These are phyloP conservation scores for Lasiodiplodia sp. DNA, from an alignment of 2,329 filamentous ascomycete species.

Conservation along the genomic window DNA sequence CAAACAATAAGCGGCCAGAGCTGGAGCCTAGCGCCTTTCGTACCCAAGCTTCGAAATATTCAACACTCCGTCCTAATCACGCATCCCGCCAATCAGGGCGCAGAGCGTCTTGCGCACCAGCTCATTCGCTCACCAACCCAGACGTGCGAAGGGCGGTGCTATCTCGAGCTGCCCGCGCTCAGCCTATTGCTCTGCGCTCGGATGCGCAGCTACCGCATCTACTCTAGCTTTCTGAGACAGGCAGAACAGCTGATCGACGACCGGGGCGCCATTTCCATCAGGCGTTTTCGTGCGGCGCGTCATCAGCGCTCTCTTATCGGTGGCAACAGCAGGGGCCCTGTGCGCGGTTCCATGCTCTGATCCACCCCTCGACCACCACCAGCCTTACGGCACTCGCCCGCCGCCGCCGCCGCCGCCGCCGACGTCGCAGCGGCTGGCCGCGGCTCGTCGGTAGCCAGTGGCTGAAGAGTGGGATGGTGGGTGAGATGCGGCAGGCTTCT, in stretches of 20 bases:
- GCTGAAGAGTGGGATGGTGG: conserved; percentile 8
- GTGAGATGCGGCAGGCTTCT: conserved; percentile 26
- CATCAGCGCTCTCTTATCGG: conserved; percentile 25
- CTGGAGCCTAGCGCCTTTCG: conserved; percentile 9
- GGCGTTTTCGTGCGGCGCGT: conserved; percentile 10
- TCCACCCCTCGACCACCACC: neutral
- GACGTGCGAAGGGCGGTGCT: neutral
- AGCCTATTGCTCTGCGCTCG: conserved; percentile 2
- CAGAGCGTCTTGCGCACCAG: neutral
- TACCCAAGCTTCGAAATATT: neutral
- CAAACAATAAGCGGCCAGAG: neutral
- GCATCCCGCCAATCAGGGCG: conserved; percentile 4
- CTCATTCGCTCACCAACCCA: conserved; percentile 2
- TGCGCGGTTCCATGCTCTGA: conserved; percentile 15
- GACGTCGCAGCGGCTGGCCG: neutral
- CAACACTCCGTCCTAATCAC: neutral
- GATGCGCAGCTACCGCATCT: neutral
- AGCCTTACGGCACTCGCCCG: conserved; percentile 1
- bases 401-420: neutral
- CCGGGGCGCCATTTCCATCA: conserved; percentile 3
- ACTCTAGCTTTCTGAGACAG: neutral
- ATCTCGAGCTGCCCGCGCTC: neutral
- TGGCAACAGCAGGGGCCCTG: conserved; percentile 9
- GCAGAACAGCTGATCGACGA: conserved; percentile 12
- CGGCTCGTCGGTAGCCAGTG: neutral